These are phyloP conservation scores for Saccharomycopsis phalli DNA, from an alignment of 1,139 yeast genomes.

Conservation along the genomic window DNA sequence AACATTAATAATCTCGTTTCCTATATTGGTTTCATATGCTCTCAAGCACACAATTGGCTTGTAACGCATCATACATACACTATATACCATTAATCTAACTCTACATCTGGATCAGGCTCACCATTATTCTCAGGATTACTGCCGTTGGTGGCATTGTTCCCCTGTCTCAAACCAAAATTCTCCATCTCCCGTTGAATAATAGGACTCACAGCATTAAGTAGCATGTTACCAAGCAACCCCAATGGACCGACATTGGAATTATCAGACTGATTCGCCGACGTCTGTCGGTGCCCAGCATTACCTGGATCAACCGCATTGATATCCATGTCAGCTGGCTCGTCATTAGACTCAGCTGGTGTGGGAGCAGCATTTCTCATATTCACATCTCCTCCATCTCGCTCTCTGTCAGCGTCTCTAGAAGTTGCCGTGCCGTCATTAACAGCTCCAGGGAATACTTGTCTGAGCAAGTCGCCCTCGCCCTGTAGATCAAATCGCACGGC, in stretches of 20 bases:
- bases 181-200: background rate
- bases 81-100: background rate
- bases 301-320: constrained; percentile 8
- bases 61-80: background rate
- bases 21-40: constrained; percentile 52
- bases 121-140: background rate
- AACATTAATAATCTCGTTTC: constrained; percentile 48
- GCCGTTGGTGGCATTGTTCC: background rate
- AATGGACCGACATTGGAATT: background rate
- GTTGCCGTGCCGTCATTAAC: too few species aligned
- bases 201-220: background rate
- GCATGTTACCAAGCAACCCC: background rate
- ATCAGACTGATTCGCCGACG: too few species aligned
- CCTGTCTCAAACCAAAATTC: background rate
- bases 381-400: too few species aligned
- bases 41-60: constrained; percentile 11
- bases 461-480: too few species aligned
- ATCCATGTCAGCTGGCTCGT: constrained; percentile 12
- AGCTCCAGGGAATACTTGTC: too few species aligned
- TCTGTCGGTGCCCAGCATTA: too few species aligned
- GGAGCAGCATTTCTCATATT: too few species aligned
- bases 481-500: too few species aligned
- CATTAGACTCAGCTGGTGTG: too few species aligned
- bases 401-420: too few species aligned
- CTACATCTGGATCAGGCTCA: background rate